Conservation (phyloP, 2,329 filamentous ascomycete genomes). For the Chalaropsis ovoidea region DNA sequence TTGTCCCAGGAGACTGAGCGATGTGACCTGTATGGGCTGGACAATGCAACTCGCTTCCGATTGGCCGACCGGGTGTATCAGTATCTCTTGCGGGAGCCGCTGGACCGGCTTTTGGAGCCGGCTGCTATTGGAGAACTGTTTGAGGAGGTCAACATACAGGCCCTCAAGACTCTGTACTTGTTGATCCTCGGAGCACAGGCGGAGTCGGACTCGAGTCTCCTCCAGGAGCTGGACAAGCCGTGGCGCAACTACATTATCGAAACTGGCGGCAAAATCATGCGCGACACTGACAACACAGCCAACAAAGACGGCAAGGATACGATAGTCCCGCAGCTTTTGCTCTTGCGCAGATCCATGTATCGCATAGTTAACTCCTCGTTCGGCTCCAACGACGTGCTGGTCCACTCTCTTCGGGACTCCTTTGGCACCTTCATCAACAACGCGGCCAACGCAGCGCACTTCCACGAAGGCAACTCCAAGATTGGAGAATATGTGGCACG, state of each 20-base stretch:
- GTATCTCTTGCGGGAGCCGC: constrained; percentile 59
- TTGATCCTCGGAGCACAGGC: constrained; percentile 46
- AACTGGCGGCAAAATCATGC: constrained; percentile 66
- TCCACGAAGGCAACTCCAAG: constrained; percentile 78
- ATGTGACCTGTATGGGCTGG: constrained; percentile 72
- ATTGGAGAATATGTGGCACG: constrained; percentile 98
- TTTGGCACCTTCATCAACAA: constrained; percentile 93
- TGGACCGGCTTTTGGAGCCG: constrained; percentile 54
- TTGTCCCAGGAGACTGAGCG: constrained; percentile 62
- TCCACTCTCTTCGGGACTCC: constrained; percentile 68
- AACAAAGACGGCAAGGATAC: constrained; percentile 65
- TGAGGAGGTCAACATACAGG: constrained; percentile 55
- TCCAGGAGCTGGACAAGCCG: constrained; percentile 56
- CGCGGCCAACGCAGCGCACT: constrained; percentile 59
- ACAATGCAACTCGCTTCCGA: constrained; percentile 69
- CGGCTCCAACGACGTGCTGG: constrained; percentile 62
- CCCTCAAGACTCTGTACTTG: constrained; percentile 66
- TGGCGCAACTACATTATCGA: constrained; percentile 72
- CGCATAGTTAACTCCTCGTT: constrained; percentile 68
- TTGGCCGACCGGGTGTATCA: constrained; percentile 64
- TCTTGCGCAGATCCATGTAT: constrained; percentile 71
- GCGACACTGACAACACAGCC: constrained; percentile 65
- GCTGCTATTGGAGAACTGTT: constrained; percentile 63
- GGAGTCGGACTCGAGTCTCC: constrained; percentile 50
- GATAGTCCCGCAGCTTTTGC: constrained; percentile 76